A percentile compares a stretch with the other conserved stretches of the same genome.
These are phyloP conservation scores for Neolecta irregularis DNA, from an alignment of 1,139 yeast genomes.

Conservation along the genomic window DNA sequence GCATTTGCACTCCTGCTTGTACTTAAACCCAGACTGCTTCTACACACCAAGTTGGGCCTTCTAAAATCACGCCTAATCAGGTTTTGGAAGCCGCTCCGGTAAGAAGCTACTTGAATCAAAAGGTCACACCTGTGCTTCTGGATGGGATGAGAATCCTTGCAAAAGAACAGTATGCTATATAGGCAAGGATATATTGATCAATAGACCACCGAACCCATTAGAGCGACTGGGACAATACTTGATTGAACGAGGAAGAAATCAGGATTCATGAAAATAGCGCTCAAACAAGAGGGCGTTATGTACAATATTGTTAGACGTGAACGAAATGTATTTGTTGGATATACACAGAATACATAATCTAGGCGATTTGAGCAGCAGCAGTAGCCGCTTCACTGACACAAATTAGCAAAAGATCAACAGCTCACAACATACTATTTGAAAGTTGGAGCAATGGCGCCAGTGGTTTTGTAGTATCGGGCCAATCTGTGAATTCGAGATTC, in stretches of 20 bases:
- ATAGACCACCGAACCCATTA: slow-evolving; percentile 52
- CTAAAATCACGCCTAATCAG: not conserved
- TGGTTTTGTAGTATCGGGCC: slow-evolving; percentile 43
- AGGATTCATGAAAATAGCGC: not conserved
- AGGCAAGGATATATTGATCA: not conserved
- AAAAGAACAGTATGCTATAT: slow-evolving; percentile 24
- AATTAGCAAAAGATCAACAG: slow-evolving; percentile 2
- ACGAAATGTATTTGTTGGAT: not conserved
- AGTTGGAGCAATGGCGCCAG: slow-evolving; percentile 13
- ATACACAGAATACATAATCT: slow-evolving; percentile 21
- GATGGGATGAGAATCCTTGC: slow-evolving; percentile 50
- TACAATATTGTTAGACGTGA: not conserved
- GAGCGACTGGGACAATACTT: slow-evolving; percentile 55
- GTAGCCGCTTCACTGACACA: slow-evolving; percentile 87
- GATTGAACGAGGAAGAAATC: slow-evolving; percentile 24
- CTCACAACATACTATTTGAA: not conserved
- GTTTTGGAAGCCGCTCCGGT: slow-evolving; percentile 45
- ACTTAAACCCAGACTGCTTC: too few species aligned
- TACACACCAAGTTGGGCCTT: too few species aligned
- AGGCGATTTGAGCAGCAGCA: slow-evolving; percentile 99
- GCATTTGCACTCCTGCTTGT: too few species aligned
- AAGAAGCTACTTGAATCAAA: slow-evolving; percentile 58
- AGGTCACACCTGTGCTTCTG: slow-evolving; percentile 53
- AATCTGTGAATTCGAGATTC: slow-evolving; percentile 99
- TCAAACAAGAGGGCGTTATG: not conserved